phyloP scores from a whole-genome alignment of 1,284 basidiomycete species.

The Ceratobasidium sp. region DNA sequence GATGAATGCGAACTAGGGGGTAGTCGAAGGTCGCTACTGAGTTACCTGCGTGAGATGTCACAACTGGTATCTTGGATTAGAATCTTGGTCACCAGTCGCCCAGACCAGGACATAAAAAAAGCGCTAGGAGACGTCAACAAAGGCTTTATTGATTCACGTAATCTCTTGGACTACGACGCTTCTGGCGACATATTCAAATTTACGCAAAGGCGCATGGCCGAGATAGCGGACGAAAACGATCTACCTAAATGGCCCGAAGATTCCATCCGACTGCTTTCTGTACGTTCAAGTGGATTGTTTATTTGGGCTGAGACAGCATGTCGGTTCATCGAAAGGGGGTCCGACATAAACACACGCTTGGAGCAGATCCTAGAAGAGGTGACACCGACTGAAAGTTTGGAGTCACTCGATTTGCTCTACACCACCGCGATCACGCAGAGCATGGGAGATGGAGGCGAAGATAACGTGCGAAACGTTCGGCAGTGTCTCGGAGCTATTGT shows the following conservation, averaged over 20 bases:
- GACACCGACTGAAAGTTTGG: background rate
- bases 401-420: background rate
- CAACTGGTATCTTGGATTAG: constrained; percentile 2
- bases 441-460: background rate
- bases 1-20: constrained; percentile 21
- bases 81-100: constrained; percentile 10
- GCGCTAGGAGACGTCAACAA: background rate
- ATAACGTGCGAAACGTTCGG: background rate
- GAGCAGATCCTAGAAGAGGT: background rate
- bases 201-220: background rate
- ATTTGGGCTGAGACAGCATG: constrained; percentile 26
- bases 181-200: background rate
- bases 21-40: background rate
- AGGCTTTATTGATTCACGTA: background rate
- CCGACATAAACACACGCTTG: background rate
- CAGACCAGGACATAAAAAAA: background rate
- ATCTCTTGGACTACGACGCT: background rate
- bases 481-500: background rate
- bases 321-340: background rate
- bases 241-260: background rate
- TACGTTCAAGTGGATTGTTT: constrained; percentile 26
- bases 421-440: background rate
- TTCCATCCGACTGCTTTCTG: background rate
- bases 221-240: background rate
- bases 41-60: background rate